Base-by-base conservation (phyloP, 441 rosid genomes). In the Biscutella laevigata region DNA sequence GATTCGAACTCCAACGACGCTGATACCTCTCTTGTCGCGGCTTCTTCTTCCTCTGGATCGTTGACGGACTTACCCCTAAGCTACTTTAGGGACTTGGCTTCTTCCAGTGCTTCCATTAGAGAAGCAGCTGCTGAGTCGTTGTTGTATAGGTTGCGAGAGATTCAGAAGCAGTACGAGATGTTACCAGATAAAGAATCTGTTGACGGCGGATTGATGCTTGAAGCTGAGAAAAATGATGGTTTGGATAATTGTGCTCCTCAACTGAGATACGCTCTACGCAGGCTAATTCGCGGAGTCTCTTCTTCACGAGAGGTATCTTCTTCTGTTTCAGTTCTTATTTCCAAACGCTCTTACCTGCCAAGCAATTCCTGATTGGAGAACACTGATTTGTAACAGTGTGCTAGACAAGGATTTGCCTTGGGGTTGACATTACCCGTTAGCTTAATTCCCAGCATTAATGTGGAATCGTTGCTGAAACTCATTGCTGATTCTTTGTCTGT, bases 341-440 rank as follows among this genome's bases (percentile, higher is more conserved):
- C 21, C 7, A 44, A 19, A 38, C n/a, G 14, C 26, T 36, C 4
- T 0, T 22, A 7, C 32, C 21, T 26, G 14, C 35, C 32, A 20
- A 13, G 5, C 48, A 13, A 7, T 20, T 3, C n/a, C 24, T 53
- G n/a, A 48, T 20, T 52, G 14, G 15, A 36, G 8, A 53, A 27
- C 10, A 6, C 17, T 53, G 39, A 22, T n/a, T 39, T 50, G n/a
- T 54, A 70, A 71, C 77, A 88, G 97, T 88, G 90, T 66, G 99
- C 95, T 17, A 84, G 97, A 57, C 95, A 86, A 65, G 97, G 97
- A 34, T 92, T 88, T 78, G 88, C 99, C 2, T 72, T 92, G 72
- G 98, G 95, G 46, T 71, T 92, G 73, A 76, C 90, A 10, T 67
- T 82, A 49, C 57, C 77, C 57, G 56, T 84, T 57, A 62, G 79